Conservation (phyloP, 441 rosid genomes). For the Brassica balearica region DNA sequence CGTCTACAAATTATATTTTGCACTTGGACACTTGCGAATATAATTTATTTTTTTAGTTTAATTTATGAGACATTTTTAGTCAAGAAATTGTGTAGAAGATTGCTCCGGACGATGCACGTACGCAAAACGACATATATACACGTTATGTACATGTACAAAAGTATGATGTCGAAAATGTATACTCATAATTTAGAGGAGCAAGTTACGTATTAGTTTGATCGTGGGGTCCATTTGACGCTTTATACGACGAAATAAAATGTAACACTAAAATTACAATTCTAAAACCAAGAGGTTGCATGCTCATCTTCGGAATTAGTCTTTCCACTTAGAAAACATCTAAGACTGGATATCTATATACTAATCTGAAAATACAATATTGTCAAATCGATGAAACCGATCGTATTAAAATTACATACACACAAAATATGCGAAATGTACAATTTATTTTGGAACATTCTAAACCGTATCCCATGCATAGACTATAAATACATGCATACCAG, state of each 20-base stretch:
- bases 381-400: too few relatives aligned
- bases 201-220: conserved; percentile 29
- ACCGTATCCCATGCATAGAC: too few relatives aligned
- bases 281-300: too few relatives aligned
- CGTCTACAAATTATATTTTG: not conserved
- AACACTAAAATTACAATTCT: not conserved
- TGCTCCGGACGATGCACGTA: conserved; percentile 20
- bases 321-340: too few relatives aligned
- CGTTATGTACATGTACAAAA: conserved; percentile 11
- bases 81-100: conserved; percentile 23
- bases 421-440: too few relatives aligned
- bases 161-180: conserved; percentile 20
- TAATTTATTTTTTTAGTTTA: not conserved
- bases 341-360: too few relatives aligned
- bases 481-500: too few relatives aligned
- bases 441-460: too few relatives aligned
- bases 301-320: too few relatives aligned
- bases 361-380: too few relatives aligned
- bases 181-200: not conserved
- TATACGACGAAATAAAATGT: not conserved
- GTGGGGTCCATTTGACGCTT: conserved; percentile 5
- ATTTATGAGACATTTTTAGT: not conserved
- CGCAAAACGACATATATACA: conserved; percentile 33
- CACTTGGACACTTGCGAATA: not conserved
- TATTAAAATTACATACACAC: too few relatives aligned